Conservation (phyloP, 2,329 filamentous ascomycete species). For the Sclerotinia trifoliorum region DNA sequence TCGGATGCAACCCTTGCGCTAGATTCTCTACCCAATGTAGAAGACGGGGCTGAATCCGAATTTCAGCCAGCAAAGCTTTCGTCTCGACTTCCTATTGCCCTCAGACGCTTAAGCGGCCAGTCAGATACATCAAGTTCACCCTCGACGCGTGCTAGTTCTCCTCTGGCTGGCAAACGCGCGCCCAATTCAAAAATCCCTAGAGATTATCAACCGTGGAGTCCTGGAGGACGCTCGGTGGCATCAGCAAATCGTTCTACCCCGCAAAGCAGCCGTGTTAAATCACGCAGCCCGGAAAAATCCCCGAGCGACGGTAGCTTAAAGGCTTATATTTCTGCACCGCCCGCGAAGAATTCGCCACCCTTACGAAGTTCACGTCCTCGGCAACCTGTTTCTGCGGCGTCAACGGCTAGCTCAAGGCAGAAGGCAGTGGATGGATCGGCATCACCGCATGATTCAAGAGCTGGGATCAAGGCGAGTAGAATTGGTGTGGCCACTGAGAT, state of each 20-base stretch:
- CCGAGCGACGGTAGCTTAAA: slow-evolving; percentile 59
- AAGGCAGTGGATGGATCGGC: slow-evolving; percentile 53
- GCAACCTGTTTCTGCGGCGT: slow-evolving; percentile 73
- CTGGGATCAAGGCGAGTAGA: slow-evolving; percentile 37
- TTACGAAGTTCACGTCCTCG: slow-evolving; percentile 80
- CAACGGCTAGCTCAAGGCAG: slow-evolving; percentile 67
- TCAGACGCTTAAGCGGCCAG: slow-evolving; percentile 41
- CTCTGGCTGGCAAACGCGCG: slow-evolving; percentile 47
- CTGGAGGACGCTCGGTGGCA: slow-evolving; percentile 29
- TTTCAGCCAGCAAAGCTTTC: slow-evolving; percentile 22
- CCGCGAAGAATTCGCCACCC: slow-evolving; percentile 72
- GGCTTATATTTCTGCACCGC: slow-evolving; percentile 70
- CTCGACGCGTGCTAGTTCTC: slow-evolving; percentile 44
- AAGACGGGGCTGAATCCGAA: background rate
- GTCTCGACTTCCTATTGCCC: slow-evolving; percentile 35
- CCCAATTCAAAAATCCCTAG: slow-evolving; percentile 36
- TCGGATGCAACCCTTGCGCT: background rate
- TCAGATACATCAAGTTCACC: slow-evolving; percentile 45
- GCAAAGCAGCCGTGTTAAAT: slow-evolving; percentile 41
- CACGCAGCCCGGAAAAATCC: slow-evolving; percentile 29
- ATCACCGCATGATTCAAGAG: slow-evolving; percentile 32
- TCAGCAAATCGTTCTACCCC: slow-evolving; percentile 40
- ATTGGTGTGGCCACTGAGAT: slow-evolving; percentile 32
- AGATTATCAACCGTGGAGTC: slow-evolving; percentile 35
- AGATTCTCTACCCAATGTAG: background rate